phyloP scores from a whole-genome alignment of 1,284 basidiomycete species.

The Ustilago curta region DNA sequence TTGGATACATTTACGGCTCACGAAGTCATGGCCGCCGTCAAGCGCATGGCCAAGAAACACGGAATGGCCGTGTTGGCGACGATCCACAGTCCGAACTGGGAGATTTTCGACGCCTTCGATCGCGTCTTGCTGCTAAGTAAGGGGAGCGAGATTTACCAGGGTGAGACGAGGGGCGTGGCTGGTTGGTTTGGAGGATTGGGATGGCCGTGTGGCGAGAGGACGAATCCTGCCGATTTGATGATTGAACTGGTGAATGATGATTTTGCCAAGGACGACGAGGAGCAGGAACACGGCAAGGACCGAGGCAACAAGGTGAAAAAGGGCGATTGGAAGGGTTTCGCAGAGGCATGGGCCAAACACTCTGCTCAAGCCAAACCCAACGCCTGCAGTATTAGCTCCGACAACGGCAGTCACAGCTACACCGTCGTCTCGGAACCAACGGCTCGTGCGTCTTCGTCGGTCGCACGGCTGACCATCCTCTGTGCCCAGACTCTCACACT shows the following conservation, averaged over 20 bases:
- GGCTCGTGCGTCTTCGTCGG: background rate
- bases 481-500: constrained; percentile 15
- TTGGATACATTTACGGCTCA: constrained; percentile 59
- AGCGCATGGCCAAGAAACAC: constrained; percentile 50
- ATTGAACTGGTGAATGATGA: constrained; percentile 66
- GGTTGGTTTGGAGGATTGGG: constrained; percentile 58
- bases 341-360: constrained; percentile 18
- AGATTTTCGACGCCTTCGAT: constrained; percentile 66
- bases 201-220: constrained; percentile 39
- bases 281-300: too few species aligned
- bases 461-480: background rate
- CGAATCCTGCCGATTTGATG: constrained; percentile 67
- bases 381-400: background rate
- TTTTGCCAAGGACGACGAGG: constrained; percentile 19
- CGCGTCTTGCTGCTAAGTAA: constrained; percentile 62
- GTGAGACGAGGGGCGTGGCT: constrained; percentile 33
- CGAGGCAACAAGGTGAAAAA: constrained; percentile 14
- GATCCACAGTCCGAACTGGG: constrained; percentile 70
- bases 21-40: constrained; percentile 67
- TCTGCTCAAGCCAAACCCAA: background rate
- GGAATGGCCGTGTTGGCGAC: constrained; percentile 67
- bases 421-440: background rate
- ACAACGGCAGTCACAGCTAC: background rate
- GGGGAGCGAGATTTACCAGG: constrained; percentile 62
- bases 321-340: constrained; percentile 29